Conservation (phyloP, 2,329 filamentous ascomycete genomes). For the Zasmidium angulare region DNA sequence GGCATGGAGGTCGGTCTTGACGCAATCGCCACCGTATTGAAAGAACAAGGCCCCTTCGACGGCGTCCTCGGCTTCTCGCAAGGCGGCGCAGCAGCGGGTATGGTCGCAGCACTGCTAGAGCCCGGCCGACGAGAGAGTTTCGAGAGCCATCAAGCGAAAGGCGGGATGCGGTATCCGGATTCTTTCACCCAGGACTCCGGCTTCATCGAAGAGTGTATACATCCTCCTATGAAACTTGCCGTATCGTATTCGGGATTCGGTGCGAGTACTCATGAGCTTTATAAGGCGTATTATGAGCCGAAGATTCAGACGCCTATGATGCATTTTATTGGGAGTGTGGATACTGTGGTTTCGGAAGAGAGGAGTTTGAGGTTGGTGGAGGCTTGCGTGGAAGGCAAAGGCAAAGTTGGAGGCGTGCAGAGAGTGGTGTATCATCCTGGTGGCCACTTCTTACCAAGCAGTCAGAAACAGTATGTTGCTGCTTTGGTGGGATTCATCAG, state of each 20-base stretch:
- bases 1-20: slow-evolving; percentile 68
- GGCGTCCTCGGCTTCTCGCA: slow-evolving; percentile 82
- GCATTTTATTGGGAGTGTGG: slow-evolving; percentile 79
- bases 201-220: slow-evolving; percentile 39
- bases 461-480: slow-evolving; percentile 76
- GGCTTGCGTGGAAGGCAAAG: slow-evolving; percentile 55
- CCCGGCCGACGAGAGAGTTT: slow-evolving; percentile 50
- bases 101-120: slow-evolving; percentile 74
- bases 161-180: slow-evolving; percentile 54
- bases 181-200: slow-evolving; percentile 44
- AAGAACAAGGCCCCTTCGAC: slow-evolving; percentile 67
- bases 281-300: slow-evolving; percentile 72
- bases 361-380: slow-evolving; percentile 68
- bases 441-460: slow-evolving; percentile 80
- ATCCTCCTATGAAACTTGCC: slow-evolving; percentile 66
- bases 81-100: slow-evolving; percentile 69
- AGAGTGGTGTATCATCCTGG: slow-evolving; percentile 74
- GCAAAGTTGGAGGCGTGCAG: slow-evolving; percentile 34
- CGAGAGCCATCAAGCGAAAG: slow-evolving; percentile 36
- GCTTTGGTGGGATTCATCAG: slow-evolving; percentile 72
- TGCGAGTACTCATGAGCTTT: slow-evolving; percentile 58
- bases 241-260: slow-evolving; percentile 77
- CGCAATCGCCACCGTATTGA: slow-evolving; percentile 61
- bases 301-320: slow-evolving; percentile 73
- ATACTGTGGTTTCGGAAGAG: slow-evolving; percentile 82